phyloP scores from a whole-genome alignment of 169 alveolate genomes.

The Theileria equi region DNA sequence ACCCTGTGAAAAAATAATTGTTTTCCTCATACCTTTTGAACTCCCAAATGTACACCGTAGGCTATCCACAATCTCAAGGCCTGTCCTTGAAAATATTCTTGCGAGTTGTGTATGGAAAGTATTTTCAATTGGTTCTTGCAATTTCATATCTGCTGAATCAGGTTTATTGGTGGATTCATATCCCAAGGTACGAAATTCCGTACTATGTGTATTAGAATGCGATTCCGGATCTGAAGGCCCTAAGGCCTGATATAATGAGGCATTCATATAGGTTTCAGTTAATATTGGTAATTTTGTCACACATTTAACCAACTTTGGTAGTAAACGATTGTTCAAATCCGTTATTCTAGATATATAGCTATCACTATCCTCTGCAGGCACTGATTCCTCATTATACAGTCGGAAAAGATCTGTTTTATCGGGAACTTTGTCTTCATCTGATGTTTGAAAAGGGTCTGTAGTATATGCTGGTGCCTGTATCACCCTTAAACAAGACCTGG shows the following conservation, averaged over 20 bases:
- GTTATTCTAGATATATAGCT: constrained; percentile 27
- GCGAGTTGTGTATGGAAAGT: too few relatives aligned
- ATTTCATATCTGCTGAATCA: too few relatives aligned
- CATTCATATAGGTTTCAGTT: constrained; percentile 33
- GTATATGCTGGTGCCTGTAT: neutral
- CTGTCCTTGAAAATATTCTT: too few relatives aligned
- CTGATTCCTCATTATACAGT: neutral
- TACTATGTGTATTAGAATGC: too few relatives aligned
- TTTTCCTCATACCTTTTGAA: constrained; percentile 7
- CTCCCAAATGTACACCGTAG: constrained; percentile 21
- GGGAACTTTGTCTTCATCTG: neutral
- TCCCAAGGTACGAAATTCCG: too few relatives aligned
- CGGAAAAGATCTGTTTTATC: neutral
- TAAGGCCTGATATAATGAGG: constrained; percentile 15
- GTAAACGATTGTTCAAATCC: constrained; percentile 35
- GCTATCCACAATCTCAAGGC: constrained; percentile 19
- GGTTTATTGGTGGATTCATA: too few relatives aligned
- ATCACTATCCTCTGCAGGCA: constrained; percentile 17
- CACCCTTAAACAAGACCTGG: neutral
- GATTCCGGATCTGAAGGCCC: too few relatives aligned
- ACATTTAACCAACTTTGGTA: constrained; percentile 38
- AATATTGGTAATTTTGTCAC: constrained; percentile 24
- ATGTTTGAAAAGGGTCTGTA: neutral
- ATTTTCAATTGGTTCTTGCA: too few relatives aligned
- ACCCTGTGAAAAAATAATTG: constrained; percentile 37